Evolutionary conservation across 78 protist species (phyloP).

Genomic region (Dictyostelium citrinum): DNA sequence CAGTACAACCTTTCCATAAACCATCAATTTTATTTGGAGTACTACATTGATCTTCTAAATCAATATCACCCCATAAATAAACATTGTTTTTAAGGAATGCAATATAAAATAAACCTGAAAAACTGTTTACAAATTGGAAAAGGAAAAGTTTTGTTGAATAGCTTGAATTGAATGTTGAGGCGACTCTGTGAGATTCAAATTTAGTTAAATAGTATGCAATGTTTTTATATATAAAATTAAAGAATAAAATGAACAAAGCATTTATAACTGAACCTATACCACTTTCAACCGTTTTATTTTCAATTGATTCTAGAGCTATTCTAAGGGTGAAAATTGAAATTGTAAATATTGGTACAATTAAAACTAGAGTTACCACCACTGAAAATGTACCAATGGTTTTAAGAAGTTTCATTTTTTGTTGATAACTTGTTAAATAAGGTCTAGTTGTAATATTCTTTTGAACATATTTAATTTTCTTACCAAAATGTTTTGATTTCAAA

Average conservation of each 20-base stretch:
- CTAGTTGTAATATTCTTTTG: background rate
- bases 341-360: background rate
- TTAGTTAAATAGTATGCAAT: constrained; percentile 1
- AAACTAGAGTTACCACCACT: background rate
- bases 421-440: background rate
- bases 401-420: background rate
- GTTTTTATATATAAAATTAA: constrained; percentile 9
- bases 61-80: constrained; percentile 26
- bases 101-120: constrained; percentile 81
- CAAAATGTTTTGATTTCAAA: background rate
- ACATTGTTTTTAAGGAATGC: constrained; percentile 78
- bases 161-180: background rate
- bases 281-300: background rate
- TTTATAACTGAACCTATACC: constrained; percentile 11
- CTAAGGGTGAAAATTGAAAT: constrained; percentile 20
- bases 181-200: constrained; percentile 7
- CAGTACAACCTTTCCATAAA: constrained; percentile 56
- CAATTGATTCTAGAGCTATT: background rate
- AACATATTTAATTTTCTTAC: background rate
- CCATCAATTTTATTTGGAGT: background rate
- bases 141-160: constrained; percentile 73
- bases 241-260: constrained; percentile 1
- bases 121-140: constrained; percentile 88
- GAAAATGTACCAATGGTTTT: background rate
- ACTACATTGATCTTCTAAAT: constrained; percentile 2